Conservation (phyloP, 2,329 filamentous ascomycete species). For the Exophiala lecanii-corni region DNA sequence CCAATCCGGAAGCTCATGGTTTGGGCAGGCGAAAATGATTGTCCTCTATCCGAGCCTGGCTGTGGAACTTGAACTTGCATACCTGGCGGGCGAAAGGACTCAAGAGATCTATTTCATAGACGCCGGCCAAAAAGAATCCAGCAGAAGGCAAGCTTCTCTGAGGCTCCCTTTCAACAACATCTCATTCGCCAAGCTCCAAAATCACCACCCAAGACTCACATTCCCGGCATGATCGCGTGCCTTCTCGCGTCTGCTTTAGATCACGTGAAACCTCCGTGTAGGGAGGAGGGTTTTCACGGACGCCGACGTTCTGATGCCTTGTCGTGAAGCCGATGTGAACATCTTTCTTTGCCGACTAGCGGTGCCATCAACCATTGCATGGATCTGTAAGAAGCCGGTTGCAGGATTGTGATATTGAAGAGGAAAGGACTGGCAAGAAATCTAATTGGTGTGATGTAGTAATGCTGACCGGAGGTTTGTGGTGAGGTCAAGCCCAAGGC, state of each 20-base stretch:
- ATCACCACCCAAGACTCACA: slow-evolving; percentile 16
- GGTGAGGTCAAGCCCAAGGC: too few species aligned
- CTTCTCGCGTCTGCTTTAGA: slow-evolving; percentile 23
- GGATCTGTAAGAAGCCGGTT: too few species aligned
- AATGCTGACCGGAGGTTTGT: too few species aligned
- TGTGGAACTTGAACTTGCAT: not conserved
- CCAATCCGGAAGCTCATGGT: too few species aligned
- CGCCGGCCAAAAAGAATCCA: not conserved
- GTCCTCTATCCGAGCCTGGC: not conserved
- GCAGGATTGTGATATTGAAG: too few species aligned
- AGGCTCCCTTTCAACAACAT: not conserved
- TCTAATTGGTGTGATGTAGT: too few species aligned
- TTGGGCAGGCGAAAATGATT: too few species aligned
- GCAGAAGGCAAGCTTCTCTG: not conserved
- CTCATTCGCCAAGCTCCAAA: not conserved
- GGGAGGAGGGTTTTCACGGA: not conserved
- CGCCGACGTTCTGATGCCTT: too few species aligned
- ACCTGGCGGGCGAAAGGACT: not conserved
- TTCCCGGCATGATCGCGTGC: slow-evolving; percentile 25
- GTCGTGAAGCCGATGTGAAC: too few species aligned
- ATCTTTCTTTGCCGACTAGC: too few species aligned
- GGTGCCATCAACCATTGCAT: too few species aligned
- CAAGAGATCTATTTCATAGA: not conserved
- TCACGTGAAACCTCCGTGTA: not conserved
- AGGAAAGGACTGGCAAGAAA: too few species aligned